These are phyloP conservation scores for Colletotrichum cuscutae DNA, from an alignment of 2,329 filamentous ascomycete species.

Conservation along the genomic window DNA sequence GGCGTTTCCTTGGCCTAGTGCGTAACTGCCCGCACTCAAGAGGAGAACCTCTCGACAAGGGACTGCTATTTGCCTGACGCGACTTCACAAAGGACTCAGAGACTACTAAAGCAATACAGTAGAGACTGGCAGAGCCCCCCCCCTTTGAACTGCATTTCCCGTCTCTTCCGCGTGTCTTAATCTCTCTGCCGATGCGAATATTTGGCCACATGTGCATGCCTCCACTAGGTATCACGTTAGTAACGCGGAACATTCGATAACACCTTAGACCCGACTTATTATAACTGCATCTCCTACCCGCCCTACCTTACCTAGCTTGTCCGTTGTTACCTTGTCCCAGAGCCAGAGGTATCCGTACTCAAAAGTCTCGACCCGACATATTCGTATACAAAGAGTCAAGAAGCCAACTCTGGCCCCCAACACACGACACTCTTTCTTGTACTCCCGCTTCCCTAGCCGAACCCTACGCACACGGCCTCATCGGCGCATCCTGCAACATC, in stretches of 20 bases:
- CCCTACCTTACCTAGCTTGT: not conserved
- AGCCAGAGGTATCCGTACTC: too few species aligned
- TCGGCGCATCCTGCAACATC: constrained; percentile 9
- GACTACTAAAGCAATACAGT: not conserved
- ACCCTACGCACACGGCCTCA: constrained; percentile 9
- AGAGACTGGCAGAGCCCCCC: not conserved
- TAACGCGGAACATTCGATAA: not conserved
- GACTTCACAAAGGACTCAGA: not conserved
- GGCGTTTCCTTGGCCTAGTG: not conserved
- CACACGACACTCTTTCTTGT: not conserved
- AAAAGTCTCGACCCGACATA: too few species aligned
- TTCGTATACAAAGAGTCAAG: too few species aligned
- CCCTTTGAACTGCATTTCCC: not conserved
- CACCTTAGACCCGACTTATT: not conserved
- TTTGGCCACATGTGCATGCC: not conserved
- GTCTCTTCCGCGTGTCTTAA: not conserved
- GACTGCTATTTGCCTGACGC: not conserved
- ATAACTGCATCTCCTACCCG: constrained; percentile 8
- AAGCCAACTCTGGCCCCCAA: not conserved
- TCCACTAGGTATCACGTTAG: not conserved
- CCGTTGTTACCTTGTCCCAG: not conserved
- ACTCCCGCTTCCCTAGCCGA: not conserved
- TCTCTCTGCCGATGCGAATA: not conserved
- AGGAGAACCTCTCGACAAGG: not conserved
- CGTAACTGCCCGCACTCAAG: not conserved